phyloP scores from a whole-genome alignment of 148 eudicot genomes.

The Talinum fruticosum region DNA sequence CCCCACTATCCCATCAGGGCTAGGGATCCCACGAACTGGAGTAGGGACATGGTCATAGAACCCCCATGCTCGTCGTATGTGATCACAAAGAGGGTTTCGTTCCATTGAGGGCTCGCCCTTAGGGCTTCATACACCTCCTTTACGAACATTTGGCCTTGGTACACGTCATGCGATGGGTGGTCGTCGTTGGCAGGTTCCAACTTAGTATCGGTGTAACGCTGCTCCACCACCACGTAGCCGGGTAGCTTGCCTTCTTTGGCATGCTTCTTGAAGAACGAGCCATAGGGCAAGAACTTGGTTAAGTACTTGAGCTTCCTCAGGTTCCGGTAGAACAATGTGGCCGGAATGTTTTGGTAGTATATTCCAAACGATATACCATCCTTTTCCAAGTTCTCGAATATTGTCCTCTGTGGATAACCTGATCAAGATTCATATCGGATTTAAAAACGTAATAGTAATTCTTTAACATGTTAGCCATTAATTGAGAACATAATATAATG shows the following conservation, averaged over 20 bases:
- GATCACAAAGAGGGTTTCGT: slow-evolving; percentile 56
- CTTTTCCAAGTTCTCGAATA: slow-evolving; percentile 61
- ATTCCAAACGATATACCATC: slow-evolving; percentile 55
- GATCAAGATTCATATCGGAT: neutral
- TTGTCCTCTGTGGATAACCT: slow-evolving; percentile 78
- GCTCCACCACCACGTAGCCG: slow-evolving; percentile 64
- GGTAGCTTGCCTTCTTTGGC: slow-evolving; percentile 65
- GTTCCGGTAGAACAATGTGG: slow-evolving; percentile 61
- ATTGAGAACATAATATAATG: neutral
- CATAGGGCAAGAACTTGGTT: slow-evolving; percentile 48
- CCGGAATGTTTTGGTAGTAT: slow-evolving; percentile 77
- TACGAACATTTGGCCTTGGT: slow-evolving; percentile 69
- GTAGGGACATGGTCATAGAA: slow-evolving; percentile 75
- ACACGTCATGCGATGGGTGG: slow-evolving; percentile 82
- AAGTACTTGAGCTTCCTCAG: slow-evolving; percentile 65
- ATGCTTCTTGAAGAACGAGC: slow-evolving; percentile 46
- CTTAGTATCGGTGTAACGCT: slow-evolving; percentile 67
- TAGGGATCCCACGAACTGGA: slow-evolving; percentile 61
- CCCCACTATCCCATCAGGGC: slow-evolving; percentile 76
- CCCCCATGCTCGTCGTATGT: slow-evolving; percentile 93
- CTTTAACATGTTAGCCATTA: too few relatives aligned
- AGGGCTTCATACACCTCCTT: slow-evolving; percentile 89
- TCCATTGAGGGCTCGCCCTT: slow-evolving; percentile 88
- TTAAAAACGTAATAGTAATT: too few relatives aligned
- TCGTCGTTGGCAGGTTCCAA: slow-evolving; percentile 70